These are phyloP conservation scores for Polyporus arcularius DNA, from an alignment of 768 basidiomycete species.

Conservation along the genomic window DNA sequence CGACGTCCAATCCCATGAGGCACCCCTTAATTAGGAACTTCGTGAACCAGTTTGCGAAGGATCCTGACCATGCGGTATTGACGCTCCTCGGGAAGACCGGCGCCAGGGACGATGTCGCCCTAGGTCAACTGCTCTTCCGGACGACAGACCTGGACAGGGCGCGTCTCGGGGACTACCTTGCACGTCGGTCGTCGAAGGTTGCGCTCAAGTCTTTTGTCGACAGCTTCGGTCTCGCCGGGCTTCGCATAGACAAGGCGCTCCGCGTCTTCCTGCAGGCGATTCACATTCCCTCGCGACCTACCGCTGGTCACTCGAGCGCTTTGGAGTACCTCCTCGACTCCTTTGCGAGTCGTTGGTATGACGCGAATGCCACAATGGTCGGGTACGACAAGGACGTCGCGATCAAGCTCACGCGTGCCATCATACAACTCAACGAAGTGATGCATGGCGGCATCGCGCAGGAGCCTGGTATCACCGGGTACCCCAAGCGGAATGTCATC, in stretches of 20 bases:
- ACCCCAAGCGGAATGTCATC: constrained; percentile 60
- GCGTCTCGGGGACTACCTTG: constrained; percentile 83
- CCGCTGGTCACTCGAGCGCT: constrained; percentile 40
- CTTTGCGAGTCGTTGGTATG: constrained; percentile 89
- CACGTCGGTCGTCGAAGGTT: constrained; percentile 67
- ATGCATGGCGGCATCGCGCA: constrained; percentile 75
- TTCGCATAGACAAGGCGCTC: constrained; percentile 87
- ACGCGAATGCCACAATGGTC: constrained; percentile 77
- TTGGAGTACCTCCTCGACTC: constrained; percentile 77
- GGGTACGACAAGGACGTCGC: constrained; percentile 84
- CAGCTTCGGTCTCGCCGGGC: constrained; percentile 79
- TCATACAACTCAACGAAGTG: constrained; percentile 87
- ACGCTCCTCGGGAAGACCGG: constrained; percentile 64
- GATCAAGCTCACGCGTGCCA: constrained; percentile 71
- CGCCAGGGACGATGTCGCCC: constrained; percentile 61
- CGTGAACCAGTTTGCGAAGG: constrained; percentile 74
- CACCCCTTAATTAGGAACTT: constrained; percentile 73
- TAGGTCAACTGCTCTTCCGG: constrained; percentile 81
- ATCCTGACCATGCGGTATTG: constrained; percentile 80
- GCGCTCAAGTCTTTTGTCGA: constrained; percentile 86
- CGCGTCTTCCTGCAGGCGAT: constrained; percentile 87
- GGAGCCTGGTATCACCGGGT: constrained; percentile 55
- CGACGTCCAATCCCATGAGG: constrained; percentile 40
- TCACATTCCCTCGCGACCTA: constrained; percentile 53
- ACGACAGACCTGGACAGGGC: constrained; percentile 81